phyloP scores from a whole-genome alignment of 257 asterid genomes.

The Ocimum tenuiflorum region DNA sequence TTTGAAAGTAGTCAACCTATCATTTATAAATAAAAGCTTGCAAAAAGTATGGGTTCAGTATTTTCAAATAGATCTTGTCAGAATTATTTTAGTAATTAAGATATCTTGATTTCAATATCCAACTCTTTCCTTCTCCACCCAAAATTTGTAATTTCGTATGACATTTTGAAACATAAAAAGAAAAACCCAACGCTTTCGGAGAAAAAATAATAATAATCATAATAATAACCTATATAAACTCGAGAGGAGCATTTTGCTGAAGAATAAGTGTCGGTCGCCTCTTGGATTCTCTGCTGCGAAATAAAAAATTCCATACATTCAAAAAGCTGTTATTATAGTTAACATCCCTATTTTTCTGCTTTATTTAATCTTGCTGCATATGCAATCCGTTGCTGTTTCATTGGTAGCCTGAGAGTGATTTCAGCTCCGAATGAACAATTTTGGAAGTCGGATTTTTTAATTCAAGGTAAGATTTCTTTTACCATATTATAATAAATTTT shows the following conservation, averaged over 20 bases:
- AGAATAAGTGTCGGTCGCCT: constrained; percentile 36
- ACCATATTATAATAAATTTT: too few species aligned
- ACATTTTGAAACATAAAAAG: too few species aligned
- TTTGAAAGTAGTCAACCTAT: too few species aligned
- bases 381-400: not conserved
- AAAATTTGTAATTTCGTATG: too few species aligned
- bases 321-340: constrained; percentile 27
- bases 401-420: not conserved
- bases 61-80: too few species aligned
- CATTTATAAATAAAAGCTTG: too few species aligned
- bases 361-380: not conserved
- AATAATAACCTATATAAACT: constrained; percentile 6
- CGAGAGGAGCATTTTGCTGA: not conserved
- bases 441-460: constrained; percentile 7
- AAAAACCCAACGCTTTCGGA: not conserved
- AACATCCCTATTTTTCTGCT: not conserved
- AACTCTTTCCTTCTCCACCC: too few species aligned
- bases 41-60: too few species aligned
- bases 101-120: too few species aligned
- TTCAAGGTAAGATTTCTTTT: constrained; percentile 20
- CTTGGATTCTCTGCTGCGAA: constrained; percentile 15
- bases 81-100: too few species aligned
- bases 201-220: not conserved
- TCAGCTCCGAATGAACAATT: not conserved
- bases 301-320: constrained; percentile 4